A percentile compares a stretch with the other conserved stretches of the same genome.
Evolutionary conservation across 2,329 filamentous ascomycete species (phyloP).

Genomic region (Elsinoe perseae): DNA sequence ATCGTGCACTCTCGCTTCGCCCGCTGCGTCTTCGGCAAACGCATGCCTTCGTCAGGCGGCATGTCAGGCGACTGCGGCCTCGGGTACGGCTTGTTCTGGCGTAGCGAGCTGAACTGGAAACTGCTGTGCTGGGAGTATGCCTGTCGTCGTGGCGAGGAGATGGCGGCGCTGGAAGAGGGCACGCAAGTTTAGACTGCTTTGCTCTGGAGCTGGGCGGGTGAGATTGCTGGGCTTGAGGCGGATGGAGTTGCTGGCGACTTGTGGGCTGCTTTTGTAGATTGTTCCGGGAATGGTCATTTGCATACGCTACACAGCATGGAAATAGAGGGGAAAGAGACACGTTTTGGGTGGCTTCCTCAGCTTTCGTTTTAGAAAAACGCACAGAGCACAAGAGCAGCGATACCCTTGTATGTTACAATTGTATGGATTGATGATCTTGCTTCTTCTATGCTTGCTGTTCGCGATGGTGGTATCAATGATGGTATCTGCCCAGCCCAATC

Average conservation of each 20-base stretch:
- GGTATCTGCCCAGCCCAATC: not conserved
- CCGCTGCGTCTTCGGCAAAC: slow-evolving; percentile 68
- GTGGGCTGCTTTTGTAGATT: not conserved
- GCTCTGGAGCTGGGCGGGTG: not conserved
- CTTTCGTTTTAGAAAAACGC: slow-evolving; percentile 17
- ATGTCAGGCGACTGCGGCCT: slow-evolving; percentile 61
- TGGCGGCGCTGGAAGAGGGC: slow-evolving; percentile 14
- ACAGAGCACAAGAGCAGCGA: slow-evolving; percentile 6
- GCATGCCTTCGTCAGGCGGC: slow-evolving; percentile 75
- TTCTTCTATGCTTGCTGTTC: not conserved
- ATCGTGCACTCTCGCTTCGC: slow-evolving; percentile 90
- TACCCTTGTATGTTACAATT: slow-evolving; percentile 4
- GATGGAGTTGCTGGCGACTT: slow-evolving; percentile 6
- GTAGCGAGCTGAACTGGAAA: slow-evolving; percentile 76
- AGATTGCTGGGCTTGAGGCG: no score
- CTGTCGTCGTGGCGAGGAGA: slow-evolving; percentile 5
- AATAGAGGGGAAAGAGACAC: not conserved
- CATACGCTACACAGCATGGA: not conserved
- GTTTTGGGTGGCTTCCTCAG: slow-evolving; percentile 5
- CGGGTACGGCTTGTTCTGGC: slow-evolving; percentile 57
- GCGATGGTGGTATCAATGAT: slow-evolving; percentile 2
- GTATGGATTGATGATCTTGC: slow-evolving; percentile 1
- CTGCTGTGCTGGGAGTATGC: slow-evolving; percentile 67
- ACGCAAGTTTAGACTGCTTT: slow-evolving; percentile 17
- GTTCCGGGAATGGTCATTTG: not conserved